Evolutionary conservation across 208 protist genomes (phyloP).

Genomic region (Giardia duodenalis): DNA sequence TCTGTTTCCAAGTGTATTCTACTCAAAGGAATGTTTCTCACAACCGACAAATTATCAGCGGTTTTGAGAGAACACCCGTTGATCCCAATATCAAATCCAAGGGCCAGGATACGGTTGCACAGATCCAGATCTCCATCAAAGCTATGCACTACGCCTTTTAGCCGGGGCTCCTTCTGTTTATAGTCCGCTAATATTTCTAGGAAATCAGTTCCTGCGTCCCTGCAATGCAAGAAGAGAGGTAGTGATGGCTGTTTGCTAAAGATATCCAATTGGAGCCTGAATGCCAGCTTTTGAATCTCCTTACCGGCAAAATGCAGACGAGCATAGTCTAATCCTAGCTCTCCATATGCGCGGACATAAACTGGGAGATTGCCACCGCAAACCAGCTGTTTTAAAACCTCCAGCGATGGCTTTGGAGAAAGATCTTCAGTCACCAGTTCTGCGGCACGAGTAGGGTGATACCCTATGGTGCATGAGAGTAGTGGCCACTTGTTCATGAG

Average conservation of each 20-base stretch:
- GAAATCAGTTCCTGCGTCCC: background rate
- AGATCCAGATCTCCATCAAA: background rate
- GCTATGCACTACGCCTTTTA: conserved; percentile 13
- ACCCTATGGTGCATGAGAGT: background rate
- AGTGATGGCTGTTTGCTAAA: background rate
- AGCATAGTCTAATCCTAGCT: conserved; percentile 18
- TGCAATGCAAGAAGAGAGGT: conserved; percentile 13
- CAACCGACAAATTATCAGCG: background rate
- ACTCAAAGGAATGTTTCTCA: background rate
- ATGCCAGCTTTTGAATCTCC: background rate
- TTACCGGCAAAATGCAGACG: background rate
- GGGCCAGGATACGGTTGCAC: background rate
- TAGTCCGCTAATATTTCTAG: background rate
- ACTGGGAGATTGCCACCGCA: background rate
- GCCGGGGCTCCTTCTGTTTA: background rate
- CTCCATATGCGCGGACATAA: background rate
- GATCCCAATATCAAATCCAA: background rate
- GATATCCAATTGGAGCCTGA: background rate
- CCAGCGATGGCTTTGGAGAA: too few species aligned
- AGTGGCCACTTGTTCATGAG: background rate
- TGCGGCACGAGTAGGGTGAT: background rate
- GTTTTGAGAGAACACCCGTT: conserved; percentile 14
- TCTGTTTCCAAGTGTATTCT: conserved; percentile 16
- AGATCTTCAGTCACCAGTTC: background rate
- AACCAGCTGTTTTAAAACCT: too few species aligned